Conservation (phyloP, 2,329 filamentous ascomycete genomes). For the Thielaviopsis euricoi region DNA sequence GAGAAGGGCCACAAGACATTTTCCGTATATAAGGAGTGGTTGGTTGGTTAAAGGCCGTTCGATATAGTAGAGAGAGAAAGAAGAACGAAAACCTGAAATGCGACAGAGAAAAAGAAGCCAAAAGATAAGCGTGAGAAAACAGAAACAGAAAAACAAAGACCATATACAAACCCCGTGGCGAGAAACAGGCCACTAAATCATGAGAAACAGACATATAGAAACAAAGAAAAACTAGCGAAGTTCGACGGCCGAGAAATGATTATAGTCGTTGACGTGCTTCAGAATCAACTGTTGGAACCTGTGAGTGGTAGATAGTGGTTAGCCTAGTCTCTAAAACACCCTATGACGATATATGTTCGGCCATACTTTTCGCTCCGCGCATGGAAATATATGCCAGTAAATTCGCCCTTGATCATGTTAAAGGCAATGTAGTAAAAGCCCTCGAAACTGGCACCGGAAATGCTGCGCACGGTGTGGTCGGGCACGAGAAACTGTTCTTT, state of each 20-base stretch:
- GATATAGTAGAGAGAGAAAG: conserved; percentile 1
- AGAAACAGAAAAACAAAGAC: neutral
- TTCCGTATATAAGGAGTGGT: neutral
- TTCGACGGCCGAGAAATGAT: conserved; percentile 74
- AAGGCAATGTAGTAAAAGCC: conserved; percentile 99
- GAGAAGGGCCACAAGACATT: neutral
- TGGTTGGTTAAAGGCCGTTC: neutral
- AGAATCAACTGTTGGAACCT: conserved; percentile 89
- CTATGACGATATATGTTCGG: too few relatives aligned
- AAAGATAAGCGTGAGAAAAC: too few relatives aligned
- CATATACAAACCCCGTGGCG: neutral
- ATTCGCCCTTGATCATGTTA: conserved; percentile 72
- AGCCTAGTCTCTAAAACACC: too few relatives aligned
- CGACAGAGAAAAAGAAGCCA: neutral
- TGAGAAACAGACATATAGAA: neutral
- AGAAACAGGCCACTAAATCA: neutral
- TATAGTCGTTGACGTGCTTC: conserved; percentile 69
- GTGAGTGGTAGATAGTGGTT: too few relatives aligned
- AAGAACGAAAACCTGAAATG: conserved; percentile 3
- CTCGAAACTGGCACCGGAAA: conserved; percentile 89
- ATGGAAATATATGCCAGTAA: conserved; percentile 95
- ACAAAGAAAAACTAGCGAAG: conserved; percentile 32
- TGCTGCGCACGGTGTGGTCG: conserved; percentile 79
- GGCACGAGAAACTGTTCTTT: conserved; percentile 97
- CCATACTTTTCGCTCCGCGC: conserved; percentile 96